A percentile compares a stretch with the other conserved stretches of the same genome.
Conservation (phyloP, 1,284 basidiomycete species). For the Ceratobasidium sp. region DNA sequence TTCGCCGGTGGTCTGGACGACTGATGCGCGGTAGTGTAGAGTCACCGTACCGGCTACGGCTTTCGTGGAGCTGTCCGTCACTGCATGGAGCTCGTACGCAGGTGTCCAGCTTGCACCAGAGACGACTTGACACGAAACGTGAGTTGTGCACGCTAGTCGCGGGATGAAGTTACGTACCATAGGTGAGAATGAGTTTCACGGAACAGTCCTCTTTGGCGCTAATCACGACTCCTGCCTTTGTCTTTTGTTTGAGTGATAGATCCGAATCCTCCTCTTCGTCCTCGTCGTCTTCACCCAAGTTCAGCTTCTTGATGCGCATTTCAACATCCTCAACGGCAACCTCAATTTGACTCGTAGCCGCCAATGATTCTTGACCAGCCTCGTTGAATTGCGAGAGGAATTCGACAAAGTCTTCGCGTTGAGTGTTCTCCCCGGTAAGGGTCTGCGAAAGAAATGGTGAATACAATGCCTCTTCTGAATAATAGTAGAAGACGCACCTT, state of each 20-base stretch:
- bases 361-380: constrained; percentile 58
- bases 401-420: constrained; percentile 55
- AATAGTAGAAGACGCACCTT: constrained; percentile 28
- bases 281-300: constrained; percentile 54
- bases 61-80: constrained; percentile 59
- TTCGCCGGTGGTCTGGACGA: constrained; percentile 70
- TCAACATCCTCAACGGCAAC: constrained; percentile 53
- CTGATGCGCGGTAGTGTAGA: constrained; percentile 68
- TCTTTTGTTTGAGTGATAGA: constrained; percentile 53
- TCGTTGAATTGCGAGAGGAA: constrained; percentile 63
- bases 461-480: constrained; percentile 53
- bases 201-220: constrained; percentile 56
- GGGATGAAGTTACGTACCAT: constrained; percentile 60
- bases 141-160: constrained; percentile 11
- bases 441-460: constrained; percentile 60
- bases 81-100: constrained; percentile 69
- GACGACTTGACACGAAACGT: constrained; percentile 61
- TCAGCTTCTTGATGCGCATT: constrained; percentile 53
- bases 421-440: constrained; percentile 62
- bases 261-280: constrained; percentile 58
- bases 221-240: constrained; percentile 47
- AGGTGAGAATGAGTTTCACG: constrained; percentile 66
- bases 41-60: constrained; percentile 60
- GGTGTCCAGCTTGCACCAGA: constrained; percentile 65
- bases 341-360: constrained; percentile 58